Percentiles rank a stretch among this genome's conserved stretches.
These are phyloP conservation scores for Solanum hybrid DNA, from an alignment of 305 asterid species.

Conservation along the genomic window DNA sequence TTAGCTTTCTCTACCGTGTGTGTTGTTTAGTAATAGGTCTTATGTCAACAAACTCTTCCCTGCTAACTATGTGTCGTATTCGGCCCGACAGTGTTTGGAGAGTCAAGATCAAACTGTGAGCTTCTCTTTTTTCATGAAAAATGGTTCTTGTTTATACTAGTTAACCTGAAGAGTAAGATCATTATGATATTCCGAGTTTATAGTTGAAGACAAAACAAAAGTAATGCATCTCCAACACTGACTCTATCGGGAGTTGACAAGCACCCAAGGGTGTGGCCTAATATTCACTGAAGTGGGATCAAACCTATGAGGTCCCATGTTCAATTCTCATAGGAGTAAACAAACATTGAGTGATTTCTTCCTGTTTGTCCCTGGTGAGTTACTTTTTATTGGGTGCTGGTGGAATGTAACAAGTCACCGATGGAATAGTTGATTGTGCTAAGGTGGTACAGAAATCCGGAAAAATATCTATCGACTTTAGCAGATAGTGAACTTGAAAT, in stretches of 20 bases:
- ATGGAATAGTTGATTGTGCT: background rate
- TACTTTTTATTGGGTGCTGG: background rate
- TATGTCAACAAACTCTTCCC: background rate
- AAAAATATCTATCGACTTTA: background rate
- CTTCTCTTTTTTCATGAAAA: background rate
- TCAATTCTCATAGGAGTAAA: background rate
- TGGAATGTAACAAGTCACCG: background rate
- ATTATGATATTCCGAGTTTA: background rate
- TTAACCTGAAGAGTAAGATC: background rate
- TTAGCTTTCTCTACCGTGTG: background rate
- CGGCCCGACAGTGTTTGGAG: background rate
- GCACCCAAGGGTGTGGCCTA: background rate
- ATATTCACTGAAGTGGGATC: background rate
- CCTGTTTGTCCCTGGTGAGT: background rate
- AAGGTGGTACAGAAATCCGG: background rate
- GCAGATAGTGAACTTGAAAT: background rate
- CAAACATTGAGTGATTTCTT: background rate
- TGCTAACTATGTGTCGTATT: background rate
- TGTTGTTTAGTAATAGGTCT: background rate
- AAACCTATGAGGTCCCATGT: background rate
- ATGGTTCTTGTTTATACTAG: background rate
- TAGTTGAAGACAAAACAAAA: background rate
- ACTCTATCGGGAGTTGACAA: background rate
- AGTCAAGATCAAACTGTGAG: background rate
- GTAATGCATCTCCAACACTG: background rate